Conservation (phyloP, 108 stramenopile genomes). For the Conticribra guillardii region DNA sequence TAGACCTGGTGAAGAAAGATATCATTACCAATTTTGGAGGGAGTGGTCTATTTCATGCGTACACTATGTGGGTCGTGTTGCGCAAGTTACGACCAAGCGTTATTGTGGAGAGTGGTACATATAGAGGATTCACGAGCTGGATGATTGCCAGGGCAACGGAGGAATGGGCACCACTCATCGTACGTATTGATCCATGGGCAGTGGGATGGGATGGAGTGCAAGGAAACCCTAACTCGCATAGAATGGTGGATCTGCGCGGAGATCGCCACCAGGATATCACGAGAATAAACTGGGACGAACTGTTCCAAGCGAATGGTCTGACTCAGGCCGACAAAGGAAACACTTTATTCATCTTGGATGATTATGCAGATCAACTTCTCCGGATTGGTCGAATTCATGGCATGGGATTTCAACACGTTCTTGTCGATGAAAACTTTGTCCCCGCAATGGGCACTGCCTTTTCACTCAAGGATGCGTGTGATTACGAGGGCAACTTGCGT, state of each 20-base stretch:
- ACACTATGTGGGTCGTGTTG: background rate
- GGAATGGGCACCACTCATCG: background rate
- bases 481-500: background rate
- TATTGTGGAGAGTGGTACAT: background rate
- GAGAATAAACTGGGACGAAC: background rate
- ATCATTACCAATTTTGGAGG: background rate
- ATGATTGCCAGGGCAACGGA: background rate
- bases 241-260: background rate
- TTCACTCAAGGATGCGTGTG: background rate
- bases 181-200: background rate
- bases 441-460: background rate
- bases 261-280: background rate
- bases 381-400: background rate
- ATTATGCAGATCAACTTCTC: background rate
- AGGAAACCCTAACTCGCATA: background rate
- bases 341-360: background rate
- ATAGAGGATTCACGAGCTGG: background rate
- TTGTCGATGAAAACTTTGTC: background rate
- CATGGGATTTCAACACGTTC: background rate
- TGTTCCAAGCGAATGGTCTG: background rate
- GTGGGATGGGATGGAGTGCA: background rate
- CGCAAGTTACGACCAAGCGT: background rate
- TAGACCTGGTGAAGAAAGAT: background rate
- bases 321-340: background rate
- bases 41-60: background rate